A percentile compares a stretch with the other conserved stretches of the same genome.
These are phyloP conservation scores for Coniochaeta prunicola DNA, from an alignment of 2,329 filamentous ascomycete genomes.

Conservation along the genomic window DNA sequence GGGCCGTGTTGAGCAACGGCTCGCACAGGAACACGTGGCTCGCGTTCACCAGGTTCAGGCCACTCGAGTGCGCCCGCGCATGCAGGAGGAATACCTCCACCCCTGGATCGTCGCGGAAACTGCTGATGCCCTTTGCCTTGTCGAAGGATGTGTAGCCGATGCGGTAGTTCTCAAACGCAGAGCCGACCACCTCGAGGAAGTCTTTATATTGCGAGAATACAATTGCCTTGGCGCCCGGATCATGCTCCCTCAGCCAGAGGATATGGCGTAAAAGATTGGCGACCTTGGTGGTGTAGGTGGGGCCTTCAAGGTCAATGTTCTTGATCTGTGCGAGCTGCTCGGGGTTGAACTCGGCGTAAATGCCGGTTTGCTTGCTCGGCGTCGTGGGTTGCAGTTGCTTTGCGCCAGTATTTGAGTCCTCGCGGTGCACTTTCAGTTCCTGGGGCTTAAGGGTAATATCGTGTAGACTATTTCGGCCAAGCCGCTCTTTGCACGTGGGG, in stretches of 20 bases:
- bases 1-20: slow-evolving; percentile 83
- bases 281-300: slow-evolving; percentile 83
- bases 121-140: slow-evolving; percentile 58
- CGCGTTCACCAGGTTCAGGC: slow-evolving; percentile 85
- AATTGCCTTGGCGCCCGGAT: slow-evolving; percentile 83
- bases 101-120: slow-evolving; percentile 67
- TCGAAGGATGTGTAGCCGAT: slow-evolving; percentile 71
- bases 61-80: slow-evolving; percentile 79
- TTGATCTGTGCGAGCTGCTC: slow-evolving; percentile 73
- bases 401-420: slow-evolving; percentile 13
- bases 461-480: slow-evolving; percentile 65
- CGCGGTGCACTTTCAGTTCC: slow-evolving; percentile 55
- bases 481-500: slow-evolving; percentile 70
- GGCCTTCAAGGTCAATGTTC: slow-evolving; percentile 63
- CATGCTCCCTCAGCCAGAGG: slow-evolving; percentile 74
- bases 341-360: slow-evolving; percentile 72
- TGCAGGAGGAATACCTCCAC: slow-evolving; percentile 84
- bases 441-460: slow-evolving; percentile 78
- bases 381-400: slow-evolving; percentile 6
- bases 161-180: slow-evolving; percentile 62
- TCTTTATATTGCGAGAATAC: slow-evolving; percentile 89
- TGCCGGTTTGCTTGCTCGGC: slow-evolving; percentile 33
- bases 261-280: slow-evolving; percentile 77
- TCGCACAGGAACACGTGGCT: slow-evolving; percentile 94
- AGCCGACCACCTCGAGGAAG: slow-evolving; percentile 67